Percentiles rank a stretch among this genome's conserved stretches.
Conservation (phyloP, 2,329 filamentous ascomycete species). For the Trichoderma endophyticum region DNA sequence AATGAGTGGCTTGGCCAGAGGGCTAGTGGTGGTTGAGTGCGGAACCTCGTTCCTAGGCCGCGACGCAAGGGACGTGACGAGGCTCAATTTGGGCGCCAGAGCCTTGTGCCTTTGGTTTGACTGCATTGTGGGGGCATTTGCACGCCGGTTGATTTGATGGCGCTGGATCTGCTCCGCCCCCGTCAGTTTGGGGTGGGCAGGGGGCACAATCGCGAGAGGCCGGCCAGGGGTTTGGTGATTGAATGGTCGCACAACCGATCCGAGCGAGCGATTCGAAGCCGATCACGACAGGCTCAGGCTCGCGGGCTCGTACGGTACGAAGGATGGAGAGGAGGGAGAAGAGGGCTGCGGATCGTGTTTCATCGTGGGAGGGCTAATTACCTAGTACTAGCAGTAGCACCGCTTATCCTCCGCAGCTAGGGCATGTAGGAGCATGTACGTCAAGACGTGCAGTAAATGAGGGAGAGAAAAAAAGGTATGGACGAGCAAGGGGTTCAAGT, state of each 20-base stretch:
- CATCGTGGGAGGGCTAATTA: not conserved
- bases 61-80: slow-evolving; percentile 20
- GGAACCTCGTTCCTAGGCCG: slow-evolving; percentile 17
- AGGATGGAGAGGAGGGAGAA: not conserved
- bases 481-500: not conserved
- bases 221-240: not conserved
- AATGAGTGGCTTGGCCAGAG: slow-evolving; percentile 20
- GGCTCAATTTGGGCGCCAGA: slow-evolving; percentile 15
- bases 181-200: slow-evolving; percentile 9
- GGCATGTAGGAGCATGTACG: not conserved
- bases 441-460: not conserved
- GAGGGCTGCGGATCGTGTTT: not conserved
- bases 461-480: not conserved
- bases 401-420: not conserved
- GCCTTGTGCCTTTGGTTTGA: slow-evolving; percentile 9
- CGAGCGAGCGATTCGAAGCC: not conserved
- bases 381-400: not conserved
- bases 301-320: not conserved
- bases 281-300: not conserved
- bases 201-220: slow-evolving; percentile 7
- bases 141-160: slow-evolving; percentile 15
- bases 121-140: slow-evolving; percentile 15
- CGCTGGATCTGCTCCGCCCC: slow-evolving; percentile 18
- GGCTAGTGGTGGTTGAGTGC: slow-evolving; percentile 17
- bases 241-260: not conserved